Conservation (phyloP, 148 eudicot genomes). For the Fagopyrum esculentum region DNA sequence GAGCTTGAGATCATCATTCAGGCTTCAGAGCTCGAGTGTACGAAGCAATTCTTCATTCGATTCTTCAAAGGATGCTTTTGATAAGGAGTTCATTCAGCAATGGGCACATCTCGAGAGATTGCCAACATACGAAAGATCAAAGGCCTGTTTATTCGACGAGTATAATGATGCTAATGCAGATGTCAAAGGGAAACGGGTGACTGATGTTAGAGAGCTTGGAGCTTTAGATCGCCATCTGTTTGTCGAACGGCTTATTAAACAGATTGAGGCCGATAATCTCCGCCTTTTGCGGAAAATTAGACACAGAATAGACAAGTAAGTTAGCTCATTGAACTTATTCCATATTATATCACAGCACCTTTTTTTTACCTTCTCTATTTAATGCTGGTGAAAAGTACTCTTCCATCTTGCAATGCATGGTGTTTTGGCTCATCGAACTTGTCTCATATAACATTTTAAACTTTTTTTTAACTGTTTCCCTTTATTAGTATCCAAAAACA, state of each 20-base stretch:
- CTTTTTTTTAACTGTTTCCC: no score
- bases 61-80: slow-evolving; percentile 28
- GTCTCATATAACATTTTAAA: no score
- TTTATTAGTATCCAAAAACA: no score
- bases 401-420: no score
- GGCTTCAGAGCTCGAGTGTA: slow-evolving; percentile 29
- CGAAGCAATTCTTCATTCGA: slow-evolving; percentile 20
- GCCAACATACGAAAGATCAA: slow-evolving; percentile 65
- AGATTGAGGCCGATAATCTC: slow-evolving; percentile 79
- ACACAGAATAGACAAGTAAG: slow-evolving; percentile 68
- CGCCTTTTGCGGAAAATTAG: slow-evolving; percentile 60
- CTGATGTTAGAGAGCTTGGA: slow-evolving; percentile 63
- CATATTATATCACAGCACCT: no score
- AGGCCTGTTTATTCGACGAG: slow-evolving; percentile 52
- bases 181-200: slow-evolving; percentile 42
- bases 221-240: slow-evolving; percentile 55
- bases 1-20: slow-evolving; percentile 34
- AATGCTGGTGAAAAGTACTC: no score
- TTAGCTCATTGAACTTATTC: not conserved
- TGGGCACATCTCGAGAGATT: slow-evolving; percentile 71
- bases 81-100: slow-evolving; percentile 34
- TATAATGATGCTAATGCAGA: slow-evolving; percentile 22
- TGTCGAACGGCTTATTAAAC: slow-evolving; percentile 72
- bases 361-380: no score
- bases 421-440: no score